Conservation (phyloP, 495 filamentous ascomycete species). For the Pseudomonodictys pantanalensis region DNA sequence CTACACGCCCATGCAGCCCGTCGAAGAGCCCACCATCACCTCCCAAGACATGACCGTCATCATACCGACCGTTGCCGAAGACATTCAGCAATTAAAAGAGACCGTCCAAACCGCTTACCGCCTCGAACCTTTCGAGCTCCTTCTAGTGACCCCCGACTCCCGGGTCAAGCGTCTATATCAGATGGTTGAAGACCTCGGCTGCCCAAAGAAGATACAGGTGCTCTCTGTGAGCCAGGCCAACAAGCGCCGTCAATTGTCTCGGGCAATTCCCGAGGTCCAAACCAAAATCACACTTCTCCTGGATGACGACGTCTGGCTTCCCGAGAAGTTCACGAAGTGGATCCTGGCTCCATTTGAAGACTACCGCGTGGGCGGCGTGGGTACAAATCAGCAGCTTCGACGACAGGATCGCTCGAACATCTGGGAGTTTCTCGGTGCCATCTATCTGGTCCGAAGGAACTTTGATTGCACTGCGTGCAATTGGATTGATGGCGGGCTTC, state of each 20-base stretch:
- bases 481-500: constrained; percentile 79
- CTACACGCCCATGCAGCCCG: constrained; percentile 61
- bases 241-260: constrained; percentile 80
- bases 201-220: constrained; percentile 47
- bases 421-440: constrained; percentile 75
- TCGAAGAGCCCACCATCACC: constrained; percentile 61
- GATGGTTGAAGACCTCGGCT: constrained; percentile 45
- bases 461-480: constrained; percentile 88
- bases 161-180: constrained; percentile 54
- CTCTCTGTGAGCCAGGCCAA: constrained; percentile 54
- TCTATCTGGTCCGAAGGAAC: constrained; percentile 80
- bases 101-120: constrained; percentile 59
- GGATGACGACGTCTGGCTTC: constrained; percentile 88
- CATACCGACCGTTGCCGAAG: constrained; percentile 65
- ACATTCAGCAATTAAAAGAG: constrained; percentile 56
- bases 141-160: constrained; percentile 64
- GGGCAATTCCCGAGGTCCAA: constrained; percentile 70
- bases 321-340: constrained; percentile 70
- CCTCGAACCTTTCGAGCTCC: constrained; percentile 55
- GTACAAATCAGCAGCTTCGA: constrained; percentile 76
- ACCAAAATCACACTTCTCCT: constrained; percentile 77
- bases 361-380: constrained; percentile 71
- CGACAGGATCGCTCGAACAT: constrained; percentile 58
- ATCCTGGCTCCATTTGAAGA: constrained; percentile 83
- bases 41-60: constrained; percentile 71